Base-by-base conservation (phyloP, 2,329 filamentous ascomycete species). In the Diaporthe batatas region DNA sequence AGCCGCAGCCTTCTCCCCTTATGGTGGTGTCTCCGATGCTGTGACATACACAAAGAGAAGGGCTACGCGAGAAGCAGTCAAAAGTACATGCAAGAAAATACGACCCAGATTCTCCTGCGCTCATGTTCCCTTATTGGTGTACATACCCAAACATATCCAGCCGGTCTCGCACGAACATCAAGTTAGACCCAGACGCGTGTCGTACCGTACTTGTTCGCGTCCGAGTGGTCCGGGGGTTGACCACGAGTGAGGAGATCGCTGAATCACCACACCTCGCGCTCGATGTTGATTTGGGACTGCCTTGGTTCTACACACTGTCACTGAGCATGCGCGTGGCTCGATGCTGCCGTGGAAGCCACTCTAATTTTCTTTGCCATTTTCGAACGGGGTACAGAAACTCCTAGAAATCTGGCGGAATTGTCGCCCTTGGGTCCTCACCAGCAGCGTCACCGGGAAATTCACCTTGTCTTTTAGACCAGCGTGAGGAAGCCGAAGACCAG, bases 181-280 rank as follows among this genome's bases (percentile, higher is more conserved):
- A n/a, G 23, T 44, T 25, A 18, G 44, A 53, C 47, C 29, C 47
- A 23, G 62, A 67, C 47, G 32, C 62, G 62, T 44, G 44, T 67
- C 21, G 47, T 23, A 8, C 3, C 25, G 44, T 14, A 12, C 21
- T 21, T 29, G 12, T 5, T 32, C 44, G 18, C 23, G 62, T 36
- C 47, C 36, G 44, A 44, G 44, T 18, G 32, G n/a, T 25, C 11
- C n/a, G 47, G 11, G 51, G n/a, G 21, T 67, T 18, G 34, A 39
- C 8, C 8, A n/a, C 21, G 8, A 10, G 25, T 7, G 29, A 34
- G 2, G 12, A 21, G 23, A 29, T 53, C 21, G 47, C 44, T 32
- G 62, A 29, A 7, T 7, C 5, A 11, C 10, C 25, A 51, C 36
- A 32, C 14, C 23, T 39, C n/a, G 23, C 6, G 7, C 7, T 51